Base-by-base conservation (phyloP, 768 basidiomycete species). In the Collybiopsis confluens region DNA sequence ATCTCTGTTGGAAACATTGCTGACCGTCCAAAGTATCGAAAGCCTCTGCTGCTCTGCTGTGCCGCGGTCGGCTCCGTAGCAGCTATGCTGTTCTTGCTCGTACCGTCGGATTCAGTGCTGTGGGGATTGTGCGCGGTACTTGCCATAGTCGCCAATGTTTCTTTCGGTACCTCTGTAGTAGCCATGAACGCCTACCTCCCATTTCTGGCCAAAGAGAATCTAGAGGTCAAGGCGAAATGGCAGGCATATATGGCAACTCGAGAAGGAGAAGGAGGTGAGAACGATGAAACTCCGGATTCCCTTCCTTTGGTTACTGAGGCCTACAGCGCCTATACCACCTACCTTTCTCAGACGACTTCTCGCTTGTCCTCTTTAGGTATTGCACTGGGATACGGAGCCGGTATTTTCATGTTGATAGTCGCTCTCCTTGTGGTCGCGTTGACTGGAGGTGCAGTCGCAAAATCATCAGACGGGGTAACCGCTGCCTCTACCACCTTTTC, bases 1-100 rank as follows among this genome's bases (percentile, higher is more conserved):
- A 93, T 99, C 52, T 94, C 95, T 4, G 90, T 97, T 78, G 92
- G 92, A 6, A 84, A 84, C 15, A 85, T 96, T 52, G 96, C 95
- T 1, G 92, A 98, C 69, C 83, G 90, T 57, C 85, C 74, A 73
- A 87, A 80, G 2, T 83, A 84, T 60, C 83, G 96, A 30, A 95
- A 95, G 64, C 76, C 76, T 2, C 75, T 97, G 0, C 81, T 98
- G 33, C 73, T 93, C 9, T 51, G 70, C 2, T 95, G 95, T 60
- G 93, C 90, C 1, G 63, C 80, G 23, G 60, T 84, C 1, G 96
- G 95, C 0, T 81, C 92, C 0, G 45, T 77, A 15, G 73, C 89
- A 0, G 82, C 91, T 1, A 77, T 80, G 2, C 61, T 81, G 5
- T 93, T 97, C 70, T 76, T 96, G 51, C 47, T 84, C 11, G 74